These are phyloP conservation scores for Exophiala spinifera DNA, from an alignment of 2,329 filamentous ascomycete genomes.

Conservation along the genomic window DNA sequence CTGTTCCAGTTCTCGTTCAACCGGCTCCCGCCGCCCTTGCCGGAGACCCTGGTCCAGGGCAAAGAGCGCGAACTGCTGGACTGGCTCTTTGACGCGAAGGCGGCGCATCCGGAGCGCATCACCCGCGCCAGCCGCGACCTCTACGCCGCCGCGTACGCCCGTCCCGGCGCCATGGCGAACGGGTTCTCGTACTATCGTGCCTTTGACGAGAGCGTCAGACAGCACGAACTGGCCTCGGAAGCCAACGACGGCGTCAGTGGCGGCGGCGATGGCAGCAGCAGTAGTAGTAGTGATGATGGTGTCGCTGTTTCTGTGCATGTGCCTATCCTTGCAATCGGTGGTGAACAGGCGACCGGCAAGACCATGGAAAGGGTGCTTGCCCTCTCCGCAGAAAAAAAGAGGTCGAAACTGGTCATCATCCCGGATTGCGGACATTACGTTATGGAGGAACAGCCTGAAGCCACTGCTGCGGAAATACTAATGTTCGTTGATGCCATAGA, in stretches of 20 bases:
- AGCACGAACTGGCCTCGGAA: conserved; percentile 23
- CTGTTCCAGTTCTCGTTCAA: conserved; percentile 34
- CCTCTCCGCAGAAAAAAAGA: not conserved
- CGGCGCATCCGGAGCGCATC: conserved; percentile 20
- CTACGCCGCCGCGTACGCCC: conserved; percentile 29
- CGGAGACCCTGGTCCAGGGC: conserved; percentile 28
- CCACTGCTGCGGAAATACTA: conserved; percentile 20
- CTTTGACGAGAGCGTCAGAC: conserved; percentile 25
- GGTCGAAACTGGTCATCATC: conserved; percentile 1
- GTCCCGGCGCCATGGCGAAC: conserved; percentile 30
- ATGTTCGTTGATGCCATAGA: not conserved
- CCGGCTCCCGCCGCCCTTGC: conserved; percentile 30
- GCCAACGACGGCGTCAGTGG: conserved; percentile 20
- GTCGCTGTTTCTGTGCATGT: conserved; percentile 23
- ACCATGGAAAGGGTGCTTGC: conserved; percentile 13
- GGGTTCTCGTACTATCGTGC: conserved; percentile 32
- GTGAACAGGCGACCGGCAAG: conserved; percentile 25
- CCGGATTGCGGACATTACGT: conserved; percentile 31
- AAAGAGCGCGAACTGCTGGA: conserved; percentile 29
- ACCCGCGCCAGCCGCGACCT: not conserved
- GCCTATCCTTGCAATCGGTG: conserved; percentile 23
- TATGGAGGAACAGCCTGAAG: conserved; percentile 30
- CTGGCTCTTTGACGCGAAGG: conserved; percentile 31
- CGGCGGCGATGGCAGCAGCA: too few relatives aligned
- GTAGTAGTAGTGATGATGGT: too few relatives aligned